Evolutionary conservation across 495 filamentous ascomycete genomes (phyloP), one percentile per base, ranked within the genome.

Genomic region (Copromyces sp.): DNA sequence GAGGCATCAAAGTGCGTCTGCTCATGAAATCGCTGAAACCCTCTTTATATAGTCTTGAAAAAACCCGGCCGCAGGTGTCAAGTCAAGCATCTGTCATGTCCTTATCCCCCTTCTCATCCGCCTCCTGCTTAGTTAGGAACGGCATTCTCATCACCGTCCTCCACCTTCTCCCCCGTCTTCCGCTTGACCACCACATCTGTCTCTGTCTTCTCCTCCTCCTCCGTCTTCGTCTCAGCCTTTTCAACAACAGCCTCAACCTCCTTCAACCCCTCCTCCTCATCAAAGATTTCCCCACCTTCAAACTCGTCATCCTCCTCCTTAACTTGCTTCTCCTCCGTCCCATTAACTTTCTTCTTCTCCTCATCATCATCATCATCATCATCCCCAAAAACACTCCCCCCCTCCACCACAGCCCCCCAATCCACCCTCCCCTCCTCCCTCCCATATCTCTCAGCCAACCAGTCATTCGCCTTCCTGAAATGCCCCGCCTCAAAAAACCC

Each of bases 401-500:
- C 78, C 68, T 77, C 76, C 12, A 69, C 65, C 14, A 99, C 80
- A 81, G 24, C 24, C 24, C 89, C 88, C 95, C 95, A 99, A 80
- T 98, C 90, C 78, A 99, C 94, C 75, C 86, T 85, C n/a, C 87
- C 89, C 6, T 89, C 90, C 40, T 89, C 90, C 40, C 85, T 84
- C 2, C 96, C 95, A 81, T 98, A 97, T 70, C 90, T 82, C 73
- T 83, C 75, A 70, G 85, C 84, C 40, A 99, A 83, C 95, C 95
- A 99, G 76, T 94, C 92, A 78, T 99, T 98, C 71, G 93, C 90
- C 81, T 90, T 89, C 75, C 86, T 90, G 80, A 97, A 99, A 82
- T 98, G 96, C 0, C 89, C 90, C 73, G 93, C 95, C 69, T 90
- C 87, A 76, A 95, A 94, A 83, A 93, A 99, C 40, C 95, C 96